Evolutionary conservation across 139 green algal genomes (phyloP).

Genomic region (Chlorella sp.): DNA sequence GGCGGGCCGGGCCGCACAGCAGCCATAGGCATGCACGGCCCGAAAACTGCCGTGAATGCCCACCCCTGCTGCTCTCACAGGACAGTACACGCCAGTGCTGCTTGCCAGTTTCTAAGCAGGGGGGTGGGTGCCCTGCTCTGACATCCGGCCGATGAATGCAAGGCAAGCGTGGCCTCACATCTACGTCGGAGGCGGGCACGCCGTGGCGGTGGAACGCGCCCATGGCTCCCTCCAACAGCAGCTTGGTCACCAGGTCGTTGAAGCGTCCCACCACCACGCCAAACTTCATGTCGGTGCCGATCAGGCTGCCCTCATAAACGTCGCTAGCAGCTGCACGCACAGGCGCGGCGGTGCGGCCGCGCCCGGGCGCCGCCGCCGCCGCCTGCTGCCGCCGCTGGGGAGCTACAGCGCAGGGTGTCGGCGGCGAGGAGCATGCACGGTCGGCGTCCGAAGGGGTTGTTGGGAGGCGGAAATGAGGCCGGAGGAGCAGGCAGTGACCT

Average conservation of each 20-base stretch:
- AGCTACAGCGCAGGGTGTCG: neutral
- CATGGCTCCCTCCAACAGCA: slow-evolving; percentile 85
- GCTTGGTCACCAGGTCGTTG: slow-evolving; percentile 96
- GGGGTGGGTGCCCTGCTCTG: neutral
- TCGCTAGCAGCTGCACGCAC: neutral
- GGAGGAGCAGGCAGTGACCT: neutral
- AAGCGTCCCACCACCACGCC: slow-evolving; percentile 91
- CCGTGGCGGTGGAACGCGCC: slow-evolving; percentile 83
- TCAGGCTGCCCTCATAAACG: slow-evolving; percentile 43
- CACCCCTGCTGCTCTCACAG: neutral
- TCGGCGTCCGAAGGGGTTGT: neutral
- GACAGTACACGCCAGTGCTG: neutral
- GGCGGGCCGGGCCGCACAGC: no score
- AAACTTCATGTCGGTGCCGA: slow-evolving; percentile 52
- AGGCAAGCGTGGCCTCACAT: slow-evolving; percentile 60
- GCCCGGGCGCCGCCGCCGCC: neutral
- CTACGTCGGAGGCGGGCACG: slow-evolving; percentile 62
- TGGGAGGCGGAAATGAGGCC: neutral
- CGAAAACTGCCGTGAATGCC: neutral
- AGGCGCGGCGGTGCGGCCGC: neutral
- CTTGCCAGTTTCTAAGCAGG: neutral
- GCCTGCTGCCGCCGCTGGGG: slow-evolving; percentile 2
- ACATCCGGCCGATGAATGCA: neutral
- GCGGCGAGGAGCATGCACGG: neutral
- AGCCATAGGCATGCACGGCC: no score